Evolutionary conservation across 2,329 filamentous ascomycete species (phyloP), one percentile per base, ranked within the genome.

Genomic region (Alternaria brassicicola): DNA sequence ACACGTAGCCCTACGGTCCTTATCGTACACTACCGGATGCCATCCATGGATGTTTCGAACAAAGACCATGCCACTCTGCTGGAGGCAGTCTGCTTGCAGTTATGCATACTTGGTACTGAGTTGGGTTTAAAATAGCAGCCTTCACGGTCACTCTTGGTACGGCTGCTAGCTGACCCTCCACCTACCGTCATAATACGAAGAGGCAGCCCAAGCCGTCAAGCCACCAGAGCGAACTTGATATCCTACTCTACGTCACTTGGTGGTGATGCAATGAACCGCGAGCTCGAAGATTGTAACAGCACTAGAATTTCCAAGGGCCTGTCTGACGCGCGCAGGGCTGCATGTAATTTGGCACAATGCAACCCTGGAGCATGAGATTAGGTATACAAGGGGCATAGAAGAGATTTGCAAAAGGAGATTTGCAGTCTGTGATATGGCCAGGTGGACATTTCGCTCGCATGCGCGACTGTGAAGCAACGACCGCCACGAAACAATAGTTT

Each of bases 401-500:
- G 59, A 47, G 53, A 61, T 49, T 53, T 46, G 52, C 47, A 54
- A 47, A 54, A 42, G 21, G 19, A 25, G 39, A 15, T 49, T 31
- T 36, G 48, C 35, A 47, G 31, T 33, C 23, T 47, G 52, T 28
- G 23, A 42, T 39, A 41, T 46, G 42, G 17, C 12, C 31, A 41
- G 19, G 8, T 43, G 25, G 51, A 36, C 35, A 30, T 17, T 26
- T 53, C 31, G 28, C 49, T 48, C 19, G 43, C 39, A 23, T 50
- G 52, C 38, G 36, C 23, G 21, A 21, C 47, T 33, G 17, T 48
- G 35, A 51, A 23, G 46, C 36, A 45, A 38, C 28, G 38, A 39
- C 30, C 28, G 28, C 66, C 54, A 42, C 68, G 66, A 73, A 73
- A 72, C 70, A 51, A 69, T 67, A 65, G 65, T 61, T 50, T 60